Evolutionary conservation across 2,329 filamentous ascomycete species (phyloP).

Genomic region (Macrophomina phaseolina): DNA sequence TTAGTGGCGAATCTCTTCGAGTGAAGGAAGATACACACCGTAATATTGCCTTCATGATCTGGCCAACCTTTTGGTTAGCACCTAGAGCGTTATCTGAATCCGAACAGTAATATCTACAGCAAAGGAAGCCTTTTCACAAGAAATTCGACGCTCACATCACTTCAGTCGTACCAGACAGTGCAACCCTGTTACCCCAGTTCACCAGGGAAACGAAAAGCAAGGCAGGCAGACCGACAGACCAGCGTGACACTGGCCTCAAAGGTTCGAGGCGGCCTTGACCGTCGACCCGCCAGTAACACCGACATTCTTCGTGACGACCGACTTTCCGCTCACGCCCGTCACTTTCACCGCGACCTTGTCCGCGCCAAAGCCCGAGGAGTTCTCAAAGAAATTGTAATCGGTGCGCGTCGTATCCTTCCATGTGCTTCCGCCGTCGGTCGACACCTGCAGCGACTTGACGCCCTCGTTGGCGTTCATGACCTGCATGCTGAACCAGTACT

Average conservation of each 20-base stretch:
- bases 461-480: constrained; percentile 67
- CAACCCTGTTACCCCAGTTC: too few relatives aligned
- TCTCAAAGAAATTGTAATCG: constrained; percentile 66
- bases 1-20: too few relatives aligned
- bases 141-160: too few relatives aligned
- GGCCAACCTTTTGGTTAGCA: too few relatives aligned
- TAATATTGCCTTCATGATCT: too few relatives aligned
- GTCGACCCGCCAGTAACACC: not conserved
- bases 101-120: too few relatives aligned
- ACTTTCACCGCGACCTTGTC: constrained; percentile 61
- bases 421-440: constrained; percentile 63
- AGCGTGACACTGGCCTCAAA: not conserved
- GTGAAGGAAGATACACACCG: too few relatives aligned
- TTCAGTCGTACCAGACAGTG: too few relatives aligned
- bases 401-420: constrained; percentile 62
- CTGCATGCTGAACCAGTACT: constrained; percentile 66
- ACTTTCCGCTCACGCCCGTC: constrained; percentile 41
- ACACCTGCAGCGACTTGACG: constrained; percentile 64
- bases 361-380: constrained; percentile 61
- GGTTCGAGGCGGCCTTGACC: not conserved
- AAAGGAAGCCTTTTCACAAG: too few relatives aligned
- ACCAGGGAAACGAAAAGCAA: too few relatives aligned
- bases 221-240: too few relatives aligned
- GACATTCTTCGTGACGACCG: not conserved
- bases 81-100: too few relatives aligned